These are phyloP conservation scores for Clonostachys rosea DNA, from an alignment of 2,329 filamentous ascomycete genomes.

Conservation along the genomic window DNA sequence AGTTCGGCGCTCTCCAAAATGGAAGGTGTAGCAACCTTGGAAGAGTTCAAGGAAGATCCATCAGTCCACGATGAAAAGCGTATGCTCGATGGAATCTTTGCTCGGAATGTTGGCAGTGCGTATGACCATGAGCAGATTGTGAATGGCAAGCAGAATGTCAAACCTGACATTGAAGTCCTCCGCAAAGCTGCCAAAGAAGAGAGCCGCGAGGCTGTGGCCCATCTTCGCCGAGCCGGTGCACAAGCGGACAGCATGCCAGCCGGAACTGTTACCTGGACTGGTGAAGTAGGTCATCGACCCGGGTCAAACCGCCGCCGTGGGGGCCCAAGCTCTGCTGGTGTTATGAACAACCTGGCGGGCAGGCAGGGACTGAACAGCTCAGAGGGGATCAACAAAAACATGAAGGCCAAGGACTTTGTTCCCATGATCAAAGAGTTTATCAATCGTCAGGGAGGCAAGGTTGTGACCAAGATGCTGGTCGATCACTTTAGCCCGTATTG, in stretches of 20 bases:
- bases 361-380: slow-evolving; percentile 48
- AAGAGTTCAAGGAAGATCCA: slow-evolving; percentile 54
- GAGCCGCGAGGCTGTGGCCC: slow-evolving; percentile 71
- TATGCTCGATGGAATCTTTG: slow-evolving; percentile 86
- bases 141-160: slow-evolving; percentile 65
- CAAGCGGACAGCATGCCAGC: slow-evolving; percentile 69
- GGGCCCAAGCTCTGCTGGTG: slow-evolving; percentile 46
- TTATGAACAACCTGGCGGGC: slow-evolving; percentile 53
- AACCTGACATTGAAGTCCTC: slow-evolving; percentile 73
- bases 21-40: slow-evolving; percentile 57
- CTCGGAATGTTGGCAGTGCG: slow-evolving; percentile 82
- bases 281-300: slow-evolving; percentile 75
- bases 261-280: slow-evolving; percentile 92
- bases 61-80: slow-evolving; percentile 61
- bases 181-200: slow-evolving; percentile 77
- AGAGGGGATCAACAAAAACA: slow-evolving; percentile 15
- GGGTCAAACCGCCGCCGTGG: slow-evolving; percentile 42
- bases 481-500: slow-evolving; percentile 87
- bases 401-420: slow-evolving; percentile 59
- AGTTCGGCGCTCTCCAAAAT: slow-evolving; percentile 38
- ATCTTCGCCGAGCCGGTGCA: slow-evolving; percentile 69
- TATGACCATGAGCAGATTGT: slow-evolving; percentile 92
- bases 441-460: slow-evolving; percentile 68
- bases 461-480: slow-evolving; percentile 79
- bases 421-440: slow-evolving; percentile 77